Base-by-base conservation (phyloP, 352 stramenopile species). In the Paralagenidium karlingii region DNA sequence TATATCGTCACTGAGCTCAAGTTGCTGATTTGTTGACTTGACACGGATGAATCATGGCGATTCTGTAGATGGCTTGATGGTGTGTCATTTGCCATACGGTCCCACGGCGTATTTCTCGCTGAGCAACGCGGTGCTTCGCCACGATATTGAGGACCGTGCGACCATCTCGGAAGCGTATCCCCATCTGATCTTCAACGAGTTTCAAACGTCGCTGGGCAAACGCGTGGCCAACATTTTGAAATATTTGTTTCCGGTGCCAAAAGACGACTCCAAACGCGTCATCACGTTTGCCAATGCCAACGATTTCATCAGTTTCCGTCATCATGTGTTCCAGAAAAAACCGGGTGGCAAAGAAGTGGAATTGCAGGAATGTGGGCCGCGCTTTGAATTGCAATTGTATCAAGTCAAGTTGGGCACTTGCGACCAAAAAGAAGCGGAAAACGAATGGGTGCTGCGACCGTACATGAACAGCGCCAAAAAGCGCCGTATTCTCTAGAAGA, bases 381-480 rank as follows among this genome's bases (percentile, higher is more conserved):
- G 96, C 27, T 99, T 99, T 62, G 96, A 99, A 67, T 81, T 99
- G 64, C 84, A 96, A 60, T 60, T 98, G 25, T 99, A 99, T 68
- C 91, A 98, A 61, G 68, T 96, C 33, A 97, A 96, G 49, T 71
- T 99, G 27, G 96, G 96, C 37, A 99, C 96, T 40, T 73, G 98
- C 34, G 96, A 99, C 43, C 94, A 99, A 64, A 96, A 98, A 57
- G 94, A 99, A 47, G 95, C 96, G 3, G 95, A 99, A 55, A 98
- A 96, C 55, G 96, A 99, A 63, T 99, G 96, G 90, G 94, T 99
- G 13, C 67, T 99, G 50, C 85, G 94, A 47, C 95, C 95, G 19
- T 99, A 99, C 75, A 98, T 98, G 78, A 99, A 99, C 71, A 98
- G 94, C n/a, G 90, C 94, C 43, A 97, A 96, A 53, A 99, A 99